These are phyloP conservation scores for Globisporangium middletonii DNA, from an alignment of 352 stramenopile species.

Conservation along the genomic window DNA sequence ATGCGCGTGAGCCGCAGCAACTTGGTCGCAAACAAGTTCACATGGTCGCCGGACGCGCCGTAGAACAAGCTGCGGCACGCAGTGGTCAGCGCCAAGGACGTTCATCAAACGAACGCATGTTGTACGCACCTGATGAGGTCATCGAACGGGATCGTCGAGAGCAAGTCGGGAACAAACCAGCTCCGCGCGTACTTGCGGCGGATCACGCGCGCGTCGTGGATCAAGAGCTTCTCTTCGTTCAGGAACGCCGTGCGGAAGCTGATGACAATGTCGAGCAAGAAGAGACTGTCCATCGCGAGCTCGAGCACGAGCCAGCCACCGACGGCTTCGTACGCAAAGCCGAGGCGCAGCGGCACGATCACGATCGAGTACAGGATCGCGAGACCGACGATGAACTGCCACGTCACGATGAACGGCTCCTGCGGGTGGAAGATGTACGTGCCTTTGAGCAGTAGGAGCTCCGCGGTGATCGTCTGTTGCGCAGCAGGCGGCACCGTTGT, in stretches of 20 bases:
- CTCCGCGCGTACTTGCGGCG: constrained; percentile 50
- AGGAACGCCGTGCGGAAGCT: constrained; percentile 86
- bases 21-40: constrained; percentile 75
- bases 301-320: constrained; percentile 62
- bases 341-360: constrained; percentile 83
- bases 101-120: no score
- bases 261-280: constrained; percentile 81
- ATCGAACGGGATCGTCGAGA: constrained; percentile 77
- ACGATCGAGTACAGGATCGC: constrained; percentile 88
- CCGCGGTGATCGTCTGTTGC: constrained; percentile 42
- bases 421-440: constrained; percentile 77
- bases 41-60: constrained; percentile 20
- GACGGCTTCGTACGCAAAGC: constrained; percentile 60
- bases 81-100: no score
- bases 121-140: constrained; percentile 43
- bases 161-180: constrained; percentile 71
- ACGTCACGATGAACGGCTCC: constrained; percentile 54
- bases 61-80: constrained; percentile 14
- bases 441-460: constrained; percentile 54
- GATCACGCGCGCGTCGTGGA: constrained; percentile 55
- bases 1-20: constrained; percentile 78
- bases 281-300: constrained; percentile 75
- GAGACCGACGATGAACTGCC: constrained; percentile 70
- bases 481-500: constrained; percentile 29
- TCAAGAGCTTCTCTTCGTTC: constrained; percentile 63